Evolutionary conservation across 2,329 filamentous ascomycete species (phyloP).

Genomic region (Hymenoscyphus fraxineus): DNA sequence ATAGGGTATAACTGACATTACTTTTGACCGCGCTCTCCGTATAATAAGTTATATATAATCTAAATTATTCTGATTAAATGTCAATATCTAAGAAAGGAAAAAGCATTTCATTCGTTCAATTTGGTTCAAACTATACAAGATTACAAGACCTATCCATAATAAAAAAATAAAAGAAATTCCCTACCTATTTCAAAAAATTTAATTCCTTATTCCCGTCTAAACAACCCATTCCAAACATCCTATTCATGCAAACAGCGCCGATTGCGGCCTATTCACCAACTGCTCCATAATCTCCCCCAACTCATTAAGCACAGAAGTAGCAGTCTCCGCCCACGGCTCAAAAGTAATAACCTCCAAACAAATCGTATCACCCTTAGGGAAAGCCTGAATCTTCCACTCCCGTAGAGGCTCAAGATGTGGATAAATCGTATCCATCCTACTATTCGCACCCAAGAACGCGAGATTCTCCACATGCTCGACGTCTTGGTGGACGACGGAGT

Average conservation of each 20-base stretch:
- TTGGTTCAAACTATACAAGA: no score
- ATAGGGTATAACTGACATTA: no score
- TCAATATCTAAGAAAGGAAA: no score
- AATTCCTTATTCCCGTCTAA: no score
- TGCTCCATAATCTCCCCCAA: conserved; percentile 1
- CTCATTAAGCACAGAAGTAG: background rate
- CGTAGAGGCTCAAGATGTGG: conserved; percentile 36
- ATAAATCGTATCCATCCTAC: conserved; percentile 35
- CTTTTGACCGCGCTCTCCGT: no score
- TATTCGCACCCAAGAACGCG: conserved; percentile 36
- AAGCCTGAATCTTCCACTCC: conserved; percentile 10
- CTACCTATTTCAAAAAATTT: no score
- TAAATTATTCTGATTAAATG: no score
- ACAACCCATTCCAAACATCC: no score
- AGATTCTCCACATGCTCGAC: conserved; percentile 42
- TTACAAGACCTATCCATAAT: no score
- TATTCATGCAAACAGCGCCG: conserved; percentile 3
- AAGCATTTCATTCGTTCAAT: no score
- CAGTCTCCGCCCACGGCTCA: conserved; percentile 6
- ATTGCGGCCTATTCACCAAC: background rate
- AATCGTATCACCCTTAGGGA: conserved; percentile 1
- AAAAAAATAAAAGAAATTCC: no score
- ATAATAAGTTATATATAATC: no score
- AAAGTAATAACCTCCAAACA: conserved; percentile 2
- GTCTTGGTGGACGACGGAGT: conserved; percentile 39